phyloP scores from a whole-genome alignment of 2,329 filamentous ascomycete genomes.

The Purpureocillium takamizusanense region DNA sequence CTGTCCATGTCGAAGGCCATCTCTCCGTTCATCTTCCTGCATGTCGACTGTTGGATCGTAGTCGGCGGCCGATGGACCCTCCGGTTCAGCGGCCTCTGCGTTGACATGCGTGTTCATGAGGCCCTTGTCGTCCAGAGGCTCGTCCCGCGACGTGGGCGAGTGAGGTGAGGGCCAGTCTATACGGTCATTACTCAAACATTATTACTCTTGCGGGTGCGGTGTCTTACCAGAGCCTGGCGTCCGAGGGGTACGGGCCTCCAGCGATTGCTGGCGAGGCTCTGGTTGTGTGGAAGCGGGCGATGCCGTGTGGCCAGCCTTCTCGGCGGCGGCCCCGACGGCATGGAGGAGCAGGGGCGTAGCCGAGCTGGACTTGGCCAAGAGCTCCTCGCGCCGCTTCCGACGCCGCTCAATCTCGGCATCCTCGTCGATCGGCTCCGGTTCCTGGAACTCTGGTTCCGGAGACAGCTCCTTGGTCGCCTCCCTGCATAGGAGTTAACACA shows the following conservation, averaged over 20 bases:
- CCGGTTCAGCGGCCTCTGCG: conserved; percentile 35
- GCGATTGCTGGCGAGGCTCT: conserved; percentile 28
- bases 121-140: conserved; percentile 57
- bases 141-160: conserved; percentile 37
- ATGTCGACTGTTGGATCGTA: conserved; percentile 87
- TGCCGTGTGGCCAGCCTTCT: conserved; percentile 43
- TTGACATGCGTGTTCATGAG: conserved; percentile 53
- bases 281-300: conserved; percentile 43
- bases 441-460: conserved; percentile 36
- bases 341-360: conserved; percentile 67
- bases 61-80: conserved; percentile 84
- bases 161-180: conserved; percentile 31
- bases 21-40: conserved; percentile 69
- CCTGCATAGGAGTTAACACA: conserved; percentile 1
- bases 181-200: conserved; percentile 4
- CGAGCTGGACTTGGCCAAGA: conserved; percentile 73
- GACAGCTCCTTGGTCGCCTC: conserved; percentile 16
- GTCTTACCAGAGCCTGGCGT: conserved; percentile 39
- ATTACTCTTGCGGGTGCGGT: too few relatives aligned
- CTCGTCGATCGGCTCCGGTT: conserved; percentile 62
- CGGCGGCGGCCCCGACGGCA: conserved; percentile 55
- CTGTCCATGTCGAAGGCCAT: conserved; percentile 54
- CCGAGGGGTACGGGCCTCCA: conserved; percentile 26
- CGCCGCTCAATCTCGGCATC: conserved; percentile 78
- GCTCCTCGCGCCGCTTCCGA: conserved; percentile 73